phyloP scores from a whole-genome alignment of 306 rosid genomes.

The Lathyrus tuberosus region DNA sequence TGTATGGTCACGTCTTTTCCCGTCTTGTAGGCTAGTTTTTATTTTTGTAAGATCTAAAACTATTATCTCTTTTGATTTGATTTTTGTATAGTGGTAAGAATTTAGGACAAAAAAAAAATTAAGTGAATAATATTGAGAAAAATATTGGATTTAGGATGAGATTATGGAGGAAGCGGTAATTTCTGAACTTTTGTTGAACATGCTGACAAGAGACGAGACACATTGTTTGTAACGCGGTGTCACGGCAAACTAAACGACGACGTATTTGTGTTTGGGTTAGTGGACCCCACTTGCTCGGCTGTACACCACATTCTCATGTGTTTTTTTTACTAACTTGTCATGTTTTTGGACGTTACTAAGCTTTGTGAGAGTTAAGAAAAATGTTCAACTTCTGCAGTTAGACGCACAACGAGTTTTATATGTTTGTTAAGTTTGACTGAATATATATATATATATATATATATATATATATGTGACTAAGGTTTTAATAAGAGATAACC shows the following conservation, averaged over 20 bases:
- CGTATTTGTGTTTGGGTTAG: not conserved
- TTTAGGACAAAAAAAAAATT: not conserved
- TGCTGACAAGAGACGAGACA: constrained; percentile 10
- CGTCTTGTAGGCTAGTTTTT: not conserved
- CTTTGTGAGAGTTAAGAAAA: not conserved
- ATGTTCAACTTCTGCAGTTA: not conserved
- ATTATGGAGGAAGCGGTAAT: not conserved
- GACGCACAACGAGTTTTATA: not conserved
- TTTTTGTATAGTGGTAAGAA: not conserved
- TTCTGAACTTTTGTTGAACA: constrained; percentile 5
- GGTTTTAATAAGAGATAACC: too few species aligned
- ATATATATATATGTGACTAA: too few species aligned
- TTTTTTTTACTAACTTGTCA: not conserved
- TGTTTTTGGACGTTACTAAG: not conserved
- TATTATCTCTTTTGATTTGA: not conserved
- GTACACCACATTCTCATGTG: not conserved
- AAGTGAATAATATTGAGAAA: not conserved
- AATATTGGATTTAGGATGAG: not conserved
- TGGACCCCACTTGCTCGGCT: not conserved
- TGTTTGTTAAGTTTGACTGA: not conserved
- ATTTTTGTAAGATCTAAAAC: not conserved
- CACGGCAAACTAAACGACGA: constrained; percentile 16
- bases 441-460: too few species aligned
- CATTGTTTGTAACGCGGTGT: constrained; percentile 1
- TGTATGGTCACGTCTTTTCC: constrained; percentile 1